These are phyloP conservation scores for Lactarius sp. DNA, from an alignment of 768 basidiomycete genomes.

Conservation along the genomic window DNA sequence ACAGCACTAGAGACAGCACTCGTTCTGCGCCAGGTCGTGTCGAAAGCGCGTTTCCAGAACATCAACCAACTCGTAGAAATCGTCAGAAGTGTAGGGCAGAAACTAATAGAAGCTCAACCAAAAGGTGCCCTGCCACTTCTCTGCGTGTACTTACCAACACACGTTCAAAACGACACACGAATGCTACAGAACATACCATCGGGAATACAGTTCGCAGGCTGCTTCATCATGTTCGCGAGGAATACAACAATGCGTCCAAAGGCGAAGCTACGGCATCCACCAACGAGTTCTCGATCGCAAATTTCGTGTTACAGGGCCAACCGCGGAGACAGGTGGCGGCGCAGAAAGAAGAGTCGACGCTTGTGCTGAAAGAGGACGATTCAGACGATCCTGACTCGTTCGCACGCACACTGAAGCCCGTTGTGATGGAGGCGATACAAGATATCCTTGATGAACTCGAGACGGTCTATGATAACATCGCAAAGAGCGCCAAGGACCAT, in stretches of 20 bases:
- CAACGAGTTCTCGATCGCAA: slow-evolving; percentile 65
- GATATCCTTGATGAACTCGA: slow-evolving; percentile 95
- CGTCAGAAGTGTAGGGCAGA: slow-evolving; percentile 73
- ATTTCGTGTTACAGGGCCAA: slow-evolving; percentile 78
- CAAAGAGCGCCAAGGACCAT: slow-evolving; percentile 91
- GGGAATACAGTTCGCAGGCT: slow-evolving; percentile 94
- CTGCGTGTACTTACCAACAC: slow-evolving; percentile 13
- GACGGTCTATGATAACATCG: slow-evolving; percentile 91
- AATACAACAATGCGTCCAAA: slow-evolving; percentile 77
- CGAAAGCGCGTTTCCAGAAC: slow-evolving; percentile 79
- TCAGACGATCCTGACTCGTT: slow-evolving; percentile 75
- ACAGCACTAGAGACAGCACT: slow-evolving; percentile 87
- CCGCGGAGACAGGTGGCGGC: slow-evolving; percentile 44
- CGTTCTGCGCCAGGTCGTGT: slow-evolving; percentile 84
- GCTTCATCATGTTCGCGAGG: slow-evolving; percentile 90
- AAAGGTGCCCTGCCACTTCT: slow-evolving; percentile 57
- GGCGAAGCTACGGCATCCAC: slow-evolving; percentile 38
- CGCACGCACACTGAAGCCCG: slow-evolving; percentile 76
- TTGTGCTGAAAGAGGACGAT: slow-evolving; percentile 62
- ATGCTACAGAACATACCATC: slow-evolving; percentile 75
- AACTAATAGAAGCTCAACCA: slow-evolving; percentile 85
- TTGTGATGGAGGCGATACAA: slow-evolving; percentile 94
- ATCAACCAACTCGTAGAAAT: slow-evolving; percentile 80
- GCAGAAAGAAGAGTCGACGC: slow-evolving; percentile 49
- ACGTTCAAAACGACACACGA: not conserved